phyloP scores from a whole-genome alignment of 1,139 yeast genomes.

The Hyphopichia buzzinii region DNA sequence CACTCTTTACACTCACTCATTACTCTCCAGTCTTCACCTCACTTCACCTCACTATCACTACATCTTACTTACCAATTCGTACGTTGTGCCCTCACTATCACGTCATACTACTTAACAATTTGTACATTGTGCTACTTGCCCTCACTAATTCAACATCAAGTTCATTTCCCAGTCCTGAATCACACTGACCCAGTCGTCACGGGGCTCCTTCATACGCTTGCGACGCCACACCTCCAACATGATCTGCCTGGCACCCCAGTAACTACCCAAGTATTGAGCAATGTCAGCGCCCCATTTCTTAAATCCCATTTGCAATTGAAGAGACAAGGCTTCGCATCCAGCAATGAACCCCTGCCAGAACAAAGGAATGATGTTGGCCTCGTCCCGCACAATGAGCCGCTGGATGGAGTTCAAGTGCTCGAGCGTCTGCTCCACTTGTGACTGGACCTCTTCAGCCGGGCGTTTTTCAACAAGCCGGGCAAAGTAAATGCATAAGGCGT shows the following conservation, averaged over 20 bases:
- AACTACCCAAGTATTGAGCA: conserved; percentile 74
- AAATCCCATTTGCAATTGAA: conserved; percentile 60
- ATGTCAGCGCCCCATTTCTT: conserved; percentile 81
- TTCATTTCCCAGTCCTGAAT: conserved; percentile 84
- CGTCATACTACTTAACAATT: too few relatives aligned
- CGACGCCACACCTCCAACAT: conserved; percentile 88
- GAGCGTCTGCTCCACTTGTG: conserved; percentile 59
- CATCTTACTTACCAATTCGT: too few relatives aligned
- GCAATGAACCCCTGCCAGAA: conserved; percentile 91
- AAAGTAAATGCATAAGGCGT: conserved; percentile 73
- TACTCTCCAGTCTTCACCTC: too few relatives aligned
- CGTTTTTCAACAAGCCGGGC: conserved; percentile 61
- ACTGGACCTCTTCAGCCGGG: conserved; percentile 52
- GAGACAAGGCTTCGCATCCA: conserved; percentile 74
- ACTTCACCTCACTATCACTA: too few relatives aligned
- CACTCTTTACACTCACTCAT: too few relatives aligned
- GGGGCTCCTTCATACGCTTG: conserved; percentile 53
- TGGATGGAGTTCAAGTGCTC: conserved; percentile 66
- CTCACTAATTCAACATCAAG: conserved; percentile 58
- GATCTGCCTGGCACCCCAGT: conserved; percentile 82
- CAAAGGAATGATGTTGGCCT: conserved; percentile 67
- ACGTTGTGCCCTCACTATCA: too few relatives aligned
- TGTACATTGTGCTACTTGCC: not conserved
- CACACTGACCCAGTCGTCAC: conserved; percentile 77
- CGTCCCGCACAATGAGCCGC: conserved; percentile 49